These are phyloP conservation scores for Malassezia sympodialis DNA, from an alignment of 1,284 basidiomycete genomes.

Conservation along the genomic window DNA sequence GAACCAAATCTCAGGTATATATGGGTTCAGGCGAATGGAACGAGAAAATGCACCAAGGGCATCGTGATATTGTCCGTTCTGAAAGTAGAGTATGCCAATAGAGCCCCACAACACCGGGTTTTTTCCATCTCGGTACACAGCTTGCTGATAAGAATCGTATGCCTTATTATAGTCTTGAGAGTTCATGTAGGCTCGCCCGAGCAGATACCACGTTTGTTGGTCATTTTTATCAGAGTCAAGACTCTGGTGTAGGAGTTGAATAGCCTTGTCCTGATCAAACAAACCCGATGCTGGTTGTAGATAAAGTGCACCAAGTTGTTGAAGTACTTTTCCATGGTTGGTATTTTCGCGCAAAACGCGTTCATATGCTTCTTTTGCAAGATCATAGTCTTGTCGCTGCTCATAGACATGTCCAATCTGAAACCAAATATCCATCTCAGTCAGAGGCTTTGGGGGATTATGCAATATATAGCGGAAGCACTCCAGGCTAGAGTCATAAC, in stretches of 20 bases:
- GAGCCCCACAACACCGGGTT: constrained; percentile 99
- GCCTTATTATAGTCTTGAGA: constrained; percentile 99
- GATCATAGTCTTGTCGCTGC: constrained; percentile 83
- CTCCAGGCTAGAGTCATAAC: constrained; percentile 54
- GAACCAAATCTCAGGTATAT: constrained; percentile 99
- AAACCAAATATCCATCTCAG: constrained; percentile 98
- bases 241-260: constrained; percentile 84
- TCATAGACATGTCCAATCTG: constrained; percentile 98
- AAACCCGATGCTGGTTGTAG: constrained; percentile 87
- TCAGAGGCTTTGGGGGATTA: constrained; percentile 86
- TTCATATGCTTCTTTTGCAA: constrained; percentile 90
- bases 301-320: constrained; percentile 95
- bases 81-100: constrained; percentile 97
- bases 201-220: constrained; percentile 95
- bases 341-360: constrained; percentile 89
- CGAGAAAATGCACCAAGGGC: constrained; percentile 96
- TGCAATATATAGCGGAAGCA: constrained; percentile 84
- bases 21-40: constrained; percentile 95
- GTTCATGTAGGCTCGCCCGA: constrained; percentile 96
- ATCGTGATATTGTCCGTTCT: constrained; percentile 97
- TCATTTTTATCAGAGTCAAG: constrained; percentile 68
- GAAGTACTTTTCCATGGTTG: constrained; percentile 87
- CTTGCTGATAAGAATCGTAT: constrained; percentile 98
- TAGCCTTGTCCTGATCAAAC: constrained; percentile 87
- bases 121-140: constrained; percentile 92